Base-by-base conservation (phyloP, 1,284 basidiomycete species). In the Ustilago tritici region DNA sequence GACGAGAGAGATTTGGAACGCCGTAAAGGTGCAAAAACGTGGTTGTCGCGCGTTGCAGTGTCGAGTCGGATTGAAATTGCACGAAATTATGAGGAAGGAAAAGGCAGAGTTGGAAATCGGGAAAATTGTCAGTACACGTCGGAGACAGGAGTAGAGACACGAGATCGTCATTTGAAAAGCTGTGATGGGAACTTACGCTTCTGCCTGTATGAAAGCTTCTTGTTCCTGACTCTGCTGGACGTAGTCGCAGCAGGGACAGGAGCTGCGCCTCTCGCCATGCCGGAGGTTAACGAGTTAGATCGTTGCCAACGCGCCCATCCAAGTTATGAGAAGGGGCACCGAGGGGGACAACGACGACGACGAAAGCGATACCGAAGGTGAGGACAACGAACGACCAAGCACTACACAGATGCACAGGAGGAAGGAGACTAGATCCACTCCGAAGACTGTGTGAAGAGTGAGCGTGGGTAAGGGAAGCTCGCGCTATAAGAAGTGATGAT, bases 191-290 rank as follows among this genome's bases (percentile, higher is more conserved):
- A 82, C 80, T 69, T 61, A 82, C 80, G 70, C 66, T 82, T 82
- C 64, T 82, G 80, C 55, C 77, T 74, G 65, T 78, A 80, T 12
- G 76, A 78, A 55, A 82, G 78, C 72, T 82, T 82, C 58, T 82
- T 82, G 64, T 78, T 82, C 63, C 80, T 78, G 70, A 82, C 79
- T 75, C 80, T 79, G 75, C 80, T 82, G 67, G 78, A 77, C 65
- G 78, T 58, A 19, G 75, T 73, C 70, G 70, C 75, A 73, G 75
- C 70, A 66, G 75, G 75, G 63, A 57, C 70, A 69, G 75, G 66
- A 69, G 66, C 75, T 32, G 66, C 75, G 63, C 75, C 55, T 77
- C 70, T 69, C 66, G 70, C 75, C 75, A 77, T 77, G 70, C 75
- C 75, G 75, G 58, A 64, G 46, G 66, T 61, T 66, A 66, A 77